Percentiles rank a stretch among this genome's conserved stretches.
These are phyloP conservation scores for Emmonsia crescens DNA, from an alignment of 2,329 filamentous ascomycete genomes.

Conservation along the genomic window DNA sequence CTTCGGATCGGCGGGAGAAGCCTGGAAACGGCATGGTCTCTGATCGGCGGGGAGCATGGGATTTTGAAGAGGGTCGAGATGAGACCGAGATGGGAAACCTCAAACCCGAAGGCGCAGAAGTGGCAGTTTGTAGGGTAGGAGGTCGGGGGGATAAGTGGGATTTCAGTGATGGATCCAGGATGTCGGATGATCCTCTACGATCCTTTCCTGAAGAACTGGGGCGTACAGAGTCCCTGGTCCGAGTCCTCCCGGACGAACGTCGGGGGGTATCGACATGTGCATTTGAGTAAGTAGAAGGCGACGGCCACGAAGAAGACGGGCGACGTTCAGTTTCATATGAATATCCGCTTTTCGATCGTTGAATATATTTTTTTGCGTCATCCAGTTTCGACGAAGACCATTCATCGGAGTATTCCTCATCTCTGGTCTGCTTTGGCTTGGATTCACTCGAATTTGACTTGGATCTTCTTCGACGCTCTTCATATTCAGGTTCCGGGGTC, in stretches of 20 bases:
- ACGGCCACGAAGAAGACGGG: constrained; percentile 22
- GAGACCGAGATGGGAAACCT: constrained; percentile 14
- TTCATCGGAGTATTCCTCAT: constrained; percentile 18
- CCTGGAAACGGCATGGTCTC: constrained; percentile 21
- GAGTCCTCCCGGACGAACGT: constrained; percentile 21
- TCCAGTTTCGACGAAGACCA: constrained; percentile 25
- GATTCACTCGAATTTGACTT: constrained; percentile 17
- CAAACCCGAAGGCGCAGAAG: constrained; percentile 22
- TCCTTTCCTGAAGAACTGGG: constrained; percentile 12
- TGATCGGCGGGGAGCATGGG: constrained; percentile 21
- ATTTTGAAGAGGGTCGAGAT: constrained; percentile 25
- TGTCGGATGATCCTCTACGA: constrained; percentile 16
- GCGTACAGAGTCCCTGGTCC: constrained; percentile 13
- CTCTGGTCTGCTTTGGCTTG: constrained; percentile 17
- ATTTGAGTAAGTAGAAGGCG: constrained; percentile 23
- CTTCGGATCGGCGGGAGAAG: constrained; percentile 19
- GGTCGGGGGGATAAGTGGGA: constrained; percentile 18
- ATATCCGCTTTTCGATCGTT: constrained; percentile 20
- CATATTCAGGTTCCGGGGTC: constrained; percentile 7
- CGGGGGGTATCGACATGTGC: constrained; percentile 24
- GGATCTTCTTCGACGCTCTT: constrained; percentile 10
- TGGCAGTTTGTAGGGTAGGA: constrained; percentile 28
- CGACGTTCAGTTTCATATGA: constrained; percentile 15
- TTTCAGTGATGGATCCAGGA: constrained; percentile 26
- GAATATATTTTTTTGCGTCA: constrained; percentile 30